Conservation (phyloP, 306 rosid species). For the Cucurbita maxima region DNA sequence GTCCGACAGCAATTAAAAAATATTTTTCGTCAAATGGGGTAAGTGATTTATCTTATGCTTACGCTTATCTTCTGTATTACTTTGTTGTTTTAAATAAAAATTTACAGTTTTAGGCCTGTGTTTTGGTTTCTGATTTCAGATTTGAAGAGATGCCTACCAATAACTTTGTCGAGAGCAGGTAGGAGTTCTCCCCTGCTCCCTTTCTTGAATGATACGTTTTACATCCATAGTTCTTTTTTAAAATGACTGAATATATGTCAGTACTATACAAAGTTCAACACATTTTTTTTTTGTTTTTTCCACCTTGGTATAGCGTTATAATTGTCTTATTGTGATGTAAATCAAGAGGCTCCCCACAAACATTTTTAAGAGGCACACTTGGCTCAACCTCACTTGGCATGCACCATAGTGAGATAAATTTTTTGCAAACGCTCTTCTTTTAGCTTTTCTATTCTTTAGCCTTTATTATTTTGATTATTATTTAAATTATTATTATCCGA, state of each 20-base stretch:
- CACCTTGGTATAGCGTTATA: background rate
- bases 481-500: background rate
- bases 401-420: background rate
- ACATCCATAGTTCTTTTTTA: background rate
- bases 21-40: slow-evolving; percentile 90
- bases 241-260: background rate
- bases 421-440: background rate
- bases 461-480: background rate
- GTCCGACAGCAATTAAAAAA: slow-evolving; percentile 64
- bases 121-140: slow-evolving; percentile 27
- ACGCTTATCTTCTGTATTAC: background rate
- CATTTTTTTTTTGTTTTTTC: background rate
- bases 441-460: background rate
- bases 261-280: background rate
- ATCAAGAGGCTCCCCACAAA: background rate
- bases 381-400: background rate
- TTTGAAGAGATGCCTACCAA: slow-evolving; percentile 99
- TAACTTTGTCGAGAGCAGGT: slow-evolving; percentile 97
- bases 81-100: background rate
- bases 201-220: background rate
- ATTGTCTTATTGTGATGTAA: background rate
- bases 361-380: background rate
- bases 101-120: background rate
- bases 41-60: slow-evolving; percentile 18
- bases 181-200: slow-evolving; percentile 2